phyloP scores from a whole-genome alignment of 371 early-diverging fungal species.

The Blyttiomyces sp. region DNA sequence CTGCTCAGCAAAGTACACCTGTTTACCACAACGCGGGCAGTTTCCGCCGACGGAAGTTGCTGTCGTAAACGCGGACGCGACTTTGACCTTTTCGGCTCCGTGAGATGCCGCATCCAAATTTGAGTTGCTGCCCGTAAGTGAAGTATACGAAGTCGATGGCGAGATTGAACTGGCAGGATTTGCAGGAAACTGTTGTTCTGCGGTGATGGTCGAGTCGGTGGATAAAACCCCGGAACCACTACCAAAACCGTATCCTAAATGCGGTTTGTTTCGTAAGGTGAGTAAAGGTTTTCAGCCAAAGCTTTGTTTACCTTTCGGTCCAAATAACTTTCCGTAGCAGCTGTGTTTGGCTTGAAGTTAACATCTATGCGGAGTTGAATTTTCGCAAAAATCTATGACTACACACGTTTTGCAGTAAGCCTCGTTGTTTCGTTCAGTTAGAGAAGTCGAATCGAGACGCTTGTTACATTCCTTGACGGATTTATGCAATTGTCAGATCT shows the following conservation, averaged over 20 bases:
- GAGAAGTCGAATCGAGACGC: constrained; percentile 41
- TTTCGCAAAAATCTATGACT: not conserved
- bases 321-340: constrained; percentile 45
- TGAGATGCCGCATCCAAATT: not conserved
- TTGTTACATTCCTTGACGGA: constrained; percentile 38
- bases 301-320: constrained; percentile 34
- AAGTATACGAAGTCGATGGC: not conserved
- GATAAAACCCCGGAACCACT: constrained; percentile 30
- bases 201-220: constrained; percentile 28
- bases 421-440: constrained; percentile 42
- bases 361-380: not conserved
- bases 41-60: constrained; percentile 9
- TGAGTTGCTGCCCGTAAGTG: not conserved
- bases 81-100: not conserved
- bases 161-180: not conserved
- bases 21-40: constrained; percentile 42
- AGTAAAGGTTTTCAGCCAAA: not conserved
- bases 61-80: not conserved
- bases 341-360: not conserved
- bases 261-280: not conserved
- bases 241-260: constrained; percentile 38
- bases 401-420: constrained; percentile 45
- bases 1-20: constrained; percentile 53
- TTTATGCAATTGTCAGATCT: not conserved
- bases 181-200: constrained; percentile 13